Conservation (phyloP, 2,329 filamentous ascomycete species). For the Neofusicoccum laricinum region DNA sequence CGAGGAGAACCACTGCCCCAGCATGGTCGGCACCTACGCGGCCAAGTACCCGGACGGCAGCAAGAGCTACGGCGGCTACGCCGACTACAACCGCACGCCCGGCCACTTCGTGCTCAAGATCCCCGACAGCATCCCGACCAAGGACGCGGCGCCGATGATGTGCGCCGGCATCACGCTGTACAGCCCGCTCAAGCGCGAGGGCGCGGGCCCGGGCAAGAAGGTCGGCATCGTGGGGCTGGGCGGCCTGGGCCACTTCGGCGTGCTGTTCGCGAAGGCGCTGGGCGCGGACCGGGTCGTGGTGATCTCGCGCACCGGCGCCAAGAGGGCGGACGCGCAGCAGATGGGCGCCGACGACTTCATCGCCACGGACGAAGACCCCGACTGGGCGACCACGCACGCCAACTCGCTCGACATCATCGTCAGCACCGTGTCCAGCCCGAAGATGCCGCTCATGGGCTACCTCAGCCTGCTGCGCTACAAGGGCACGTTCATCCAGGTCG, state of each 20-base stretch:
- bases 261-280: slow-evolving; percentile 69
- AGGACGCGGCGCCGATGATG: slow-evolving; percentile 65
- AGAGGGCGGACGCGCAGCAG: slow-evolving; percentile 58
- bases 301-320: slow-evolving; percentile 59
- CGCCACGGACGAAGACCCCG: slow-evolving; percentile 55
- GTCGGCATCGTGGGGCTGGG: slow-evolving; percentile 73
- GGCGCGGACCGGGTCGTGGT: slow-evolving; percentile 65
- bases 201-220: slow-evolving; percentile 65
- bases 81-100: slow-evolving; percentile 53
- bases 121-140: slow-evolving; percentile 48
- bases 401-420: slow-evolving; percentile 56
- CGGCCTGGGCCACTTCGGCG: slow-evolving; percentile 69
- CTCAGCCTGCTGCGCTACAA: slow-evolving; percentile 57
- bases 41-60: slow-evolving; percentile 57
- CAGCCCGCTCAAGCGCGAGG: slow-evolving; percentile 64
- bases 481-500: slow-evolving; percentile 65
- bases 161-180: slow-evolving; percentile 76
- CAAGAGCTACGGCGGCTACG: slow-evolving; percentile 65
- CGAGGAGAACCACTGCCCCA: slow-evolving; percentile 42
- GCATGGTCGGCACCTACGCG: slow-evolving; percentile 59
- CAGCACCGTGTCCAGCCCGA: slow-evolving; percentile 54
- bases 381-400: slow-evolving; percentile 56
- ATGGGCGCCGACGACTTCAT: slow-evolving; percentile 61
- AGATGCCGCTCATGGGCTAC: slow-evolving; percentile 64
- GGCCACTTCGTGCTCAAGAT: slow-evolving; percentile 60